Conservation (phyloP, 257 asterid species). For the Plectranthus barbatus region DNA sequence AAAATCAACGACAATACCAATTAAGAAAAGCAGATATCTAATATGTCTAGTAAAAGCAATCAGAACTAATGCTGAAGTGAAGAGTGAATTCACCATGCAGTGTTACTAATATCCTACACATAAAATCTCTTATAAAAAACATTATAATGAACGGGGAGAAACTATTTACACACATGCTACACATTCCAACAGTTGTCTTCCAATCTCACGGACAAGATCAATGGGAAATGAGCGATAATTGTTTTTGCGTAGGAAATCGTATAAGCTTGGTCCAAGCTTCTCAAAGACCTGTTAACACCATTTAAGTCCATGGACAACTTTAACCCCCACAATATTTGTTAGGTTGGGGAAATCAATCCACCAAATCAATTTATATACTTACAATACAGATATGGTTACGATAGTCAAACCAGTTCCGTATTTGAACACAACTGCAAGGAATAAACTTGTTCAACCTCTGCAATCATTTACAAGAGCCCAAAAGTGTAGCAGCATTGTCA, state of each 20-base stretch:
- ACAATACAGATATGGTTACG: conserved; percentile 99
- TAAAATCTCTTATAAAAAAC: background rate
- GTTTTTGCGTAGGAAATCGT: conserved; percentile 98
- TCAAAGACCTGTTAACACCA: conserved; percentile 96
- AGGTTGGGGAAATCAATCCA: conserved; percentile 68
- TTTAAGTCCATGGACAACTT: conserved; percentile 59
- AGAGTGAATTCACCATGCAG: background rate
- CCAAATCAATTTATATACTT: conserved; percentile 71
- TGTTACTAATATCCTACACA: background rate
- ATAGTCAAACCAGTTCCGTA: conserved; percentile 99
- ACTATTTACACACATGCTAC: conserved; percentile 98
- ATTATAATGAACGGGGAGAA: conserved; percentile 24
- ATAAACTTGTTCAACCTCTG: conserved; percentile 75
- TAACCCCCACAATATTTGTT: conserved; percentile 51
- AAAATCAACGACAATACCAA: conserved; percentile 7
- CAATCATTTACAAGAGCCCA: conserved; percentile 22
- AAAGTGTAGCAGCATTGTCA: conserved; percentile 5
- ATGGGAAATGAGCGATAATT: conserved; percentile 97
- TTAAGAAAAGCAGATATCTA: background rate
- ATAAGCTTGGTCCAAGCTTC: conserved; percentile 99
- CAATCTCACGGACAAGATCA: conserved; percentile 98
- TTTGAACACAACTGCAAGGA: conserved; percentile 99
- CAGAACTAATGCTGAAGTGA: background rate
- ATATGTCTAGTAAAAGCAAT: background rate
- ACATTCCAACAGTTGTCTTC: conserved; percentile 98